phyloP scores from a whole-genome alignment of 1,284 basidiomycete genomes.

The Melampsora larici-populina region DNA sequence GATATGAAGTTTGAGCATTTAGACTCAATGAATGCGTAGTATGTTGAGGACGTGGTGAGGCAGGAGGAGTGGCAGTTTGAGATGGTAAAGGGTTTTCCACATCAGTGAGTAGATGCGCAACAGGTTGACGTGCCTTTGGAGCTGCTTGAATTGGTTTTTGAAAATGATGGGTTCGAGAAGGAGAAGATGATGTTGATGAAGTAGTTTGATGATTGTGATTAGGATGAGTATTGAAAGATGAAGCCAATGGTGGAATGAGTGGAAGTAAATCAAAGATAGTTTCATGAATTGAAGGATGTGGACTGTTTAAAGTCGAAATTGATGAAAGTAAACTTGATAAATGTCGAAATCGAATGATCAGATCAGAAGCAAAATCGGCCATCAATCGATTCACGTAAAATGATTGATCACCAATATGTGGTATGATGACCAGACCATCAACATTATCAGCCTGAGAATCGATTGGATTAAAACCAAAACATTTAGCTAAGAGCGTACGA shows the following conservation, averaged over 20 bases:
- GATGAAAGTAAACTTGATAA: slow-evolving; percentile 32
- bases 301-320: slow-evolving; percentile 29
- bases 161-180: not conserved
- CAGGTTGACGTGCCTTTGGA: slow-evolving; percentile 33
- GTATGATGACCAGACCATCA: slow-evolving; percentile 23
- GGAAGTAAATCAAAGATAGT: slow-evolving; percentile 37
- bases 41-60: slow-evolving; percentile 2
- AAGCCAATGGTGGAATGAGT: slow-evolving; percentile 27
- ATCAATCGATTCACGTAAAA: slow-evolving; percentile 26
- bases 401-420: slow-evolving; percentile 35
- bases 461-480: slow-evolving; percentile 30
- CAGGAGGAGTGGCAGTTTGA: not conserved
- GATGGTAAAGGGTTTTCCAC: not conserved
- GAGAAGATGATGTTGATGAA: not conserved
- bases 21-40: not conserved
- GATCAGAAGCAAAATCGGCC: slow-evolving; percentile 30
- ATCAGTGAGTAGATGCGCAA: slow-evolving; percentile 13
- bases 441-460: slow-evolving; percentile 28
- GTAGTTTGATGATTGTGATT: not conserved
- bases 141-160: slow-evolving; percentile 13
- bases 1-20: not conserved
- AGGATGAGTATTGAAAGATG: not conserved
- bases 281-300: slow-evolving; percentile 17
- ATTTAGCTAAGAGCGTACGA: slow-evolving; percentile 25
- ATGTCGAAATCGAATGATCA: slow-evolving; percentile 13